Evolutionary conservation across 768 basidiomycete genomes (phyloP), one percentile per base, ranked within the genome.

Genomic region (Lentinula detonsa): DNA sequence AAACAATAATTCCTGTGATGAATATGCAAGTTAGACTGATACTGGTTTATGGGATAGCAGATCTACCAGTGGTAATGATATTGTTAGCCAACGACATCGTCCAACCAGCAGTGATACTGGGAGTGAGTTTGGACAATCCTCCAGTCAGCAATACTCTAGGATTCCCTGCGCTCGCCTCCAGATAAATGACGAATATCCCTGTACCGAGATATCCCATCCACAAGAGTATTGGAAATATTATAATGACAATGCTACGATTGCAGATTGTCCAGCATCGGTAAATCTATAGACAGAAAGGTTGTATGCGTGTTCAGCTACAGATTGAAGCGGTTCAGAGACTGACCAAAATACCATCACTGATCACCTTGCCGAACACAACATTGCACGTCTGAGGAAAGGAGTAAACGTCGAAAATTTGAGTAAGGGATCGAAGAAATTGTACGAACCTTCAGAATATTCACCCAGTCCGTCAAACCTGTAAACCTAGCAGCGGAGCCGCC

Each of bases 341-440:
- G 42, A 65, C 62, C 53, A 65, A 43, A 28, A 63, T 40, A 15
- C 58, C 61, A 34, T 65, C 64, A n/a, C 64, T 59, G 7, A 65
- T 49, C 3, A 34, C 52, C 8, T 54, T 65, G 23, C 50, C 52
- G 34, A 61, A 39, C 8, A 53, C 42, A 13, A 60, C 23, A 40
- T 60, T 51, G 10, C 48, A 51, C 6, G 59, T 60, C 64, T 65
- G n/a, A 15, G 8, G 57, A 35, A 35, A 18, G 18, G 51, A 15
- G n/a, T 33, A 60, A 35, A 13, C 4, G 13, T 28, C n/a, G 23
- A 33, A 33, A 5, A 64, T 18, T 11, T n/a, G 8, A 21, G 34
- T 4, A 33, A 9, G 43, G 31, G 31, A 13, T 15, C 1, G 33
- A 57, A 18, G 23, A 57, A 18, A 8, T 11, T 5, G 15, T 6